Percentiles rank a stretch among this genome's conserved stretches.
These are phyloP conservation scores for Fusarium clavum DNA, from an alignment of 2,329 filamentous ascomycete genomes.

Conservation along the genomic window DNA sequence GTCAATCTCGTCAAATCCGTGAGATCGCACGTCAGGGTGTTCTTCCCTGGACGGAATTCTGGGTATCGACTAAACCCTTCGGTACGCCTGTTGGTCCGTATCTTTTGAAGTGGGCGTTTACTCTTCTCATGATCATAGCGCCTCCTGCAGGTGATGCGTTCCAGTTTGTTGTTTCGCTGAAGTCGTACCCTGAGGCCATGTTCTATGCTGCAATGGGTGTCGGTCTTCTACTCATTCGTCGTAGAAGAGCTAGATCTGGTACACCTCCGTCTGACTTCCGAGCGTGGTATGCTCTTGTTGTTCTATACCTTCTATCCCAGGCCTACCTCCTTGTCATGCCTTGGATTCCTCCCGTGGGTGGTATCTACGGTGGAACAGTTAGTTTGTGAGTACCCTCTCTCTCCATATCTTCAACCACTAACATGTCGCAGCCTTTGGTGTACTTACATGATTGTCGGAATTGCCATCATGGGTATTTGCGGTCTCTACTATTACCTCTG, in stretches of 20 bases:
- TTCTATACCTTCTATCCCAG: slow-evolving; percentile 70
- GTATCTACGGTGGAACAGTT: slow-evolving; percentile 70
- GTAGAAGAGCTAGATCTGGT: slow-evolving; percentile 62
- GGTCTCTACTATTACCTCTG: slow-evolving; percentile 69
- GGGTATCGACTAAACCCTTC: slow-evolving; percentile 71
- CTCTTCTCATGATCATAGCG: slow-evolving; percentile 69
- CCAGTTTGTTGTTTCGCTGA: slow-evolving; percentile 64
- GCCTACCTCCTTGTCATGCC: slow-evolving; percentile 75
- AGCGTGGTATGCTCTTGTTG: slow-evolving; percentile 68
- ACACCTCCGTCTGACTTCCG: slow-evolving; percentile 64
- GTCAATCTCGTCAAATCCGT: slow-evolving; percentile 66
- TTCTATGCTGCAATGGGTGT: slow-evolving; percentile 68
- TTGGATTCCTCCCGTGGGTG: slow-evolving; percentile 75
- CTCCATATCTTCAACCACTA: slow-evolving; percentile 44
- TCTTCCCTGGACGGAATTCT: slow-evolving; percentile 69
- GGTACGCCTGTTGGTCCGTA: slow-evolving; percentile 62
- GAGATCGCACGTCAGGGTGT: slow-evolving; percentile 73
- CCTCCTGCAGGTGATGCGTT: slow-evolving; percentile 74
- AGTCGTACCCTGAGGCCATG: slow-evolving; percentile 67
- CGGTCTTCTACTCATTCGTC: slow-evolving; percentile 69
- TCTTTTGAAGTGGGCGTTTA: slow-evolving; percentile 66
- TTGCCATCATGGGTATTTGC: slow-evolving; percentile 53
- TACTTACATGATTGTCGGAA: background rate
- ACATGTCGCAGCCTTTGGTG: background rate
- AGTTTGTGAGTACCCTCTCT: slow-evolving; percentile 80